Evolutionary conservation across 345 rosid genomes (phyloP), one percentile per base, ranked within the genome.

Genomic region (Eutrema yunnanense): DNA sequence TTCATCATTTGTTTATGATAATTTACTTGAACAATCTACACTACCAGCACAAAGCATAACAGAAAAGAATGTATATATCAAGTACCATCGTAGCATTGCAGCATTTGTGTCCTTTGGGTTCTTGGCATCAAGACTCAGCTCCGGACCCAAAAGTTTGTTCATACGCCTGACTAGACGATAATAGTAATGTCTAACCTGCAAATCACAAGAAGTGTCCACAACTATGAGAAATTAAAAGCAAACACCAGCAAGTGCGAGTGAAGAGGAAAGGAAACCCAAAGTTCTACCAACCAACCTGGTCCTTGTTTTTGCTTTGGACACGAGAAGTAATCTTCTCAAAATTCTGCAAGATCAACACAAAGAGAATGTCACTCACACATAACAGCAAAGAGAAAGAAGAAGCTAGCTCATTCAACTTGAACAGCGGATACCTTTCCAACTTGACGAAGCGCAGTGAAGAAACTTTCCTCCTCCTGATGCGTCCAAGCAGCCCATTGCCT

Each of bases 401-500:
- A 9, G 8, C 29, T n/a, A 9, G 55, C 49, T 3, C 32, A 56
- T 27, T 62, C 49, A 49, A 55, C n/a, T 52, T 41, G 32, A 60
- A 69, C 19, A 67, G 65, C 81, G 6, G 8, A 65, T 82, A 79
- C 98, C 96, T 96, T 96, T 79, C 99, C 99, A 81, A 90, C 97
- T 88, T 92, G 99, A 68, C 98, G 94, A 79, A 96, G 83, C 16
- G 99, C 99, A 75, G 87, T 84, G 81, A 96, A 96, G 82, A 96
- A 96, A 79, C 94, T 86, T 82, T 92, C 98, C 76, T 96, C 98
- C 83, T 96, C 99, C 82, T 92, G 86, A 63, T 86, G 97, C 40
- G 99, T 96, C 99, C 99, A 96, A 71, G 99, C 98, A 81, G 98
- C 98, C 99, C 99, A 96, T 68, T 96, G 97, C 63, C 98, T 77